Evolutionary conservation across 2,329 filamentous ascomycete genomes (phyloP).

Genomic region (Ascochyta koolunga): DNA sequence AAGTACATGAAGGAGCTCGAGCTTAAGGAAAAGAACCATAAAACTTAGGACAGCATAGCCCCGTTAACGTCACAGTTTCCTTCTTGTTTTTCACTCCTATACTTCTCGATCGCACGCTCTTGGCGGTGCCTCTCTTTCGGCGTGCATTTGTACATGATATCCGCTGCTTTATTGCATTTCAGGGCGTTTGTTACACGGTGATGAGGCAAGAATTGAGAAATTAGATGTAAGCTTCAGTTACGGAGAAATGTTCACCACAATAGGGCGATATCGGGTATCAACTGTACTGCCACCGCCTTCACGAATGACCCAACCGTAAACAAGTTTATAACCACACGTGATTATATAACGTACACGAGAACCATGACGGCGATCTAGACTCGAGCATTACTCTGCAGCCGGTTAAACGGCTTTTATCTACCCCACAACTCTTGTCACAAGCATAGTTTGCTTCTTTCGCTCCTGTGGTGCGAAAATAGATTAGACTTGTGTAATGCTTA

Average conservation of each 20-base stretch:
- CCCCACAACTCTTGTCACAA: not conserved
- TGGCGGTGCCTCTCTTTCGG: not conserved
- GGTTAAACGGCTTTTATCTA: not conserved
- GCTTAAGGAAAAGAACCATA: slow-evolving; percentile 48
- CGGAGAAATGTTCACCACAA: not conserved
- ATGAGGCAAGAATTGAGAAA: not conserved
- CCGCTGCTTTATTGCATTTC: not conserved
- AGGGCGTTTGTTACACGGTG: not conserved
- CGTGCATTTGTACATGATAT: not conserved
- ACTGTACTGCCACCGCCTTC: not conserved
- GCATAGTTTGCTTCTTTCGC: not conserved
- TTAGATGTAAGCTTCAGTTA: not conserved
- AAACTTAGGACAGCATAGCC: not conserved
- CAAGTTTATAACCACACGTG: not conserved
- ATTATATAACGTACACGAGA: not conserved
- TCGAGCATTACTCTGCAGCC: not conserved
- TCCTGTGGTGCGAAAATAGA: slow-evolving; percentile 11
- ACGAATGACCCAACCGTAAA: not conserved
- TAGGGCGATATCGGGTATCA: not conserved
- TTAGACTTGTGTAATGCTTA: slow-evolving; percentile 22
- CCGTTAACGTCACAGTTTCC: not conserved
- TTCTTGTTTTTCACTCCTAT: not conserved
- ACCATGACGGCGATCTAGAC: not conserved
- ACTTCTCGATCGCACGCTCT: not conserved
- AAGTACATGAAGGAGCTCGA: slow-evolving; percentile 89